These are phyloP conservation scores for Hypoxylon fuscum DNA, from an alignment of 495 filamentous ascomycete genomes.

Conservation along the genomic window DNA sequence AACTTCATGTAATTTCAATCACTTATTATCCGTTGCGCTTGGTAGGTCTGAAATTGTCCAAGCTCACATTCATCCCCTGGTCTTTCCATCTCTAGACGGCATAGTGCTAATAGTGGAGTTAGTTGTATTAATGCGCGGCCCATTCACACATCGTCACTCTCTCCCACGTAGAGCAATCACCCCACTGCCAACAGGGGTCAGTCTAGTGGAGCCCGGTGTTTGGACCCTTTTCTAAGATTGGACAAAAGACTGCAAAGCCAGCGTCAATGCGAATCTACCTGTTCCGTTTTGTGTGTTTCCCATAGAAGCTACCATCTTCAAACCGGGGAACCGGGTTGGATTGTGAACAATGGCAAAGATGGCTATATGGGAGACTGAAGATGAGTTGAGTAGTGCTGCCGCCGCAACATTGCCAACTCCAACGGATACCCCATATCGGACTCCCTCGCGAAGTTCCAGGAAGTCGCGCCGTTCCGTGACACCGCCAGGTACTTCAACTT, in stretches of 20 bases:
- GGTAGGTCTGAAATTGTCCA: conserved; percentile 31
- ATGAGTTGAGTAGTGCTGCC: conserved; percentile 59
- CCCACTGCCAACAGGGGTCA: conserved; percentile 37
- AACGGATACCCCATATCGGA: conserved; percentile 70
- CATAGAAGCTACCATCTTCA: conserved; percentile 23
- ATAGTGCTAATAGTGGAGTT: conserved; percentile 42
- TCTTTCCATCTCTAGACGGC: conserved; percentile 19
- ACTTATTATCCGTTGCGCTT: conserved; percentile 19
- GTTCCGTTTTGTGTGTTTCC: conserved; percentile 21
- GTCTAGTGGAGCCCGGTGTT: conserved; percentile 31
- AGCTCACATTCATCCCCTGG: conserved; percentile 32
- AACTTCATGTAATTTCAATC: conserved; percentile 36
- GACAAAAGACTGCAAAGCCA: conserved; percentile 33
- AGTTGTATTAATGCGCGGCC: conserved; percentile 41
- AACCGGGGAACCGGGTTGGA: conserved; percentile 34
- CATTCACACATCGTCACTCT: conserved; percentile 37
- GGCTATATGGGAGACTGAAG: conserved; percentile 64
- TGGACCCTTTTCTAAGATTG: conserved; percentile 43
- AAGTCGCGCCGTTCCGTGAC: conserved; percentile 65
- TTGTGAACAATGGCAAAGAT: conserved; percentile 43
- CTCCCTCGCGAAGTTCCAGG: conserved; percentile 64
- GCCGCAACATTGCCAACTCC: conserved; percentile 69
- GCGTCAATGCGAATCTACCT: conserved; percentile 28
- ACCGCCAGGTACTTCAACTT: conserved; percentile 62
- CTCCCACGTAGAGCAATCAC: conserved; percentile 29